Percentiles rank a stretch among this genome's conserved stretches.
These are phyloP conservation scores for Xylaria digitata DNA, from an alignment of 2,329 filamentous ascomycete genomes.

Conservation along the genomic window DNA sequence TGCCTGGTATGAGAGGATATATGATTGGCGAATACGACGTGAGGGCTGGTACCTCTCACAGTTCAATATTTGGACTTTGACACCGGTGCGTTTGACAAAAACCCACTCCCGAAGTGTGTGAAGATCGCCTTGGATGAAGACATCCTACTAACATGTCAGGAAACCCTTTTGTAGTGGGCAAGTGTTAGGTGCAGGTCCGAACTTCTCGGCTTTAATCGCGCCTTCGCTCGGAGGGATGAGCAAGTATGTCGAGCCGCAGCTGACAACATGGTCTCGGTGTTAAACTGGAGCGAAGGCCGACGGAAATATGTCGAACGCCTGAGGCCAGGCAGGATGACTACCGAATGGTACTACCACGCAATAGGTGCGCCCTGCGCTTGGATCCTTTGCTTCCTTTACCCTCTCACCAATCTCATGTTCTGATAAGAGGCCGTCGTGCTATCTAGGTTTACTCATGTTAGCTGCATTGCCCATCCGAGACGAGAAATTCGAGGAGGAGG, in stretches of 20 bases:
- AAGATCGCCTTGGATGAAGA: too few relatives aligned
- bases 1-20: neutral
- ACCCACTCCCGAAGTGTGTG: too few relatives aligned
- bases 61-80: rapidly evolving
- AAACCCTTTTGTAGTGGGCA: slow-evolving; percentile 12
- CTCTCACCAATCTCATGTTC: neutral
- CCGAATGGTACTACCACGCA: slow-evolving; percentile 10
- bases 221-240: neutral
- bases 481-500: rapidly evolving
- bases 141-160: neutral
- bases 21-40: neutral
- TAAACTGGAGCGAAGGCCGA: rapidly evolving
- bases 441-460: slow-evolving; percentile 21
- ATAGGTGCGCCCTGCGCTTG: slow-evolving; percentile 11
- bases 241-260: neutral
- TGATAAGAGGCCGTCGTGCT: neutral
- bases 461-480: slow-evolving; percentile 10
- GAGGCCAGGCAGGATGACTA: neutral
- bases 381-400: neutral
- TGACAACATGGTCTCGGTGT: rapidly evolving
- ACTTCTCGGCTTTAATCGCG: neutral
- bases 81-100: slow-evolving; percentile 19
- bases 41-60: neutral
- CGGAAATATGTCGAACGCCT: neutral
- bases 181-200: neutral